Evolutionary conservation across 306 rosid genomes (phyloP), one percentile per base, ranked within the genome.

Genomic region (Cucurbita argyrosperma): DNA sequence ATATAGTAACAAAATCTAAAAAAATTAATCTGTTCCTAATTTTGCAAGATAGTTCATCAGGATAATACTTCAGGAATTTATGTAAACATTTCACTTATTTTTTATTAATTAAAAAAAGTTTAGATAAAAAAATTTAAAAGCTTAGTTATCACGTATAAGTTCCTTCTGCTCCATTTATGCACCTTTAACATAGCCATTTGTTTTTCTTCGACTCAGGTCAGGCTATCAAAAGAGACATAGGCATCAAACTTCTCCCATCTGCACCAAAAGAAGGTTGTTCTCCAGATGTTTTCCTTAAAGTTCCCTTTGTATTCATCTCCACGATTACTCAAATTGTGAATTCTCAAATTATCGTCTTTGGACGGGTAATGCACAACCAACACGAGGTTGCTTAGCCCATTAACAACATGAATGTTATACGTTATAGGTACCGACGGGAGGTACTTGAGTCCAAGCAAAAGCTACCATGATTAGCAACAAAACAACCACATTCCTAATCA

Each of bases 231-330:
- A 3, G 50, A 4, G 7, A 63, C 47, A 10, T 19, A 16, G 0
- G 8, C 47, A 16, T 2, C 13, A 2, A 19, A 10, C 66, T 75
- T 47, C 13, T 3, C 7, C 1, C 26, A 1, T 7, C 42, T 11
- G 19, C 77, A 76, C 79, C 77, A 76, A 26, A 45, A 80, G 5
- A 61, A 37, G 0, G 79, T 80, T 4, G 54, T 58, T 8, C 42
- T 58, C 0, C 0, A 30, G 1, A 75, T 38, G 39, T 80, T 60
- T 1, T 4, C 26, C 14, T 23, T 53, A 23, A 80, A 80, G 11
- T 4, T 18, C 79, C 83, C 76, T 0, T 14, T 18, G 12, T 40
- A 39, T 0, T 80, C 77, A 2, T 3, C 43, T 13, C 76, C 67
- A 0, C 7, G 39, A 1, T 5, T 11, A 30, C 42, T 19, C 23